Percentiles rank a stretch among this genome's conserved stretches.
Evolutionary conservation across 306 rosid species (phyloP).

Genomic region (Castanopsis chinensis): DNA sequence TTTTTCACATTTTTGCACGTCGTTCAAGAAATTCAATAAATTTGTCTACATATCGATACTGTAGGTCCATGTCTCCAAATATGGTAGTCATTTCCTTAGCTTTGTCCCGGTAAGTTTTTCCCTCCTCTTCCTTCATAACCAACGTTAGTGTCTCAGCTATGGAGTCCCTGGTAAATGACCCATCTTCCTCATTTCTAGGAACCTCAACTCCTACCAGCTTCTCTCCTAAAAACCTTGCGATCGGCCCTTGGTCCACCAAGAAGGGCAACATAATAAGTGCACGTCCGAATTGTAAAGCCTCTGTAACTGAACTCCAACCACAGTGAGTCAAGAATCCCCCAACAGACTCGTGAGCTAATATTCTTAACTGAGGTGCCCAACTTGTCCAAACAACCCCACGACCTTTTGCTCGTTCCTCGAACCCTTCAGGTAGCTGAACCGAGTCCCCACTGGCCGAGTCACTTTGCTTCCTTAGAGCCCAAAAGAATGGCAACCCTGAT

Average conservation of each 20-base stretch:
- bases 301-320: conserved; percentile 36
- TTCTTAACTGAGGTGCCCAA: conserved; percentile 33
- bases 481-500: conserved; percentile 20
- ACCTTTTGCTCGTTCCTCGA: not conserved
- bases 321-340: conserved; percentile 35
- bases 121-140: conserved; percentile 21
- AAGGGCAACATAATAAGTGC: conserved; percentile 30
- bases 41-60: not conserved
- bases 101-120: conserved; percentile 4
- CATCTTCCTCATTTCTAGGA: conserved; percentile 2
- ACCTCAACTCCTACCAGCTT: conserved; percentile 4
- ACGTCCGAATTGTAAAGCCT: conserved; percentile 9
- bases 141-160: conserved; percentile 17
- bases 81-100: not conserved
- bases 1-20: not conserved
- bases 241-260: conserved; percentile 16
- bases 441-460: conserved; percentile 8
- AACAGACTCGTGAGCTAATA: conserved; percentile 22
- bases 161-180: conserved; percentile 10
- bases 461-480: too few relatives aligned
- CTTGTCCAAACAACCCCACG: conserved; percentile 12
- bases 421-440: conserved; percentile 3
- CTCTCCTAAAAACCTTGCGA: not conserved
- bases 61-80: not conserved
- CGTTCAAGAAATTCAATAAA: not conserved